A percentile compares a stretch with the other conserved stretches of the same genome.
Conservation (phyloP, 345 rosid species). For the Capsella bursapastoris region DNA sequence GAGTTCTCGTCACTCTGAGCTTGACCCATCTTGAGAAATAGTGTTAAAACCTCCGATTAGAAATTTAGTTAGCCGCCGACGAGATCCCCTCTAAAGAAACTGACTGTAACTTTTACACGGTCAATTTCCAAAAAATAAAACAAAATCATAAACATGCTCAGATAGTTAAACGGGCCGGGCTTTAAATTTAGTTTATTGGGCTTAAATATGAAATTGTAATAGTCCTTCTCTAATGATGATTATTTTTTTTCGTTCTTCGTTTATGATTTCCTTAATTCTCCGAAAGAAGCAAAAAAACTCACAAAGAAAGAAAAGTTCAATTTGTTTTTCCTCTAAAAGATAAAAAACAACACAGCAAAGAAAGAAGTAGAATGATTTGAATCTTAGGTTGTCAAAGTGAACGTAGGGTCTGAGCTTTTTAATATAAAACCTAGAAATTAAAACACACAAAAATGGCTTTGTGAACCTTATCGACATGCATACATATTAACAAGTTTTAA, state of each 20-base stretch:
- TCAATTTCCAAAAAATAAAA: background rate
- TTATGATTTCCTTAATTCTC: background rate
- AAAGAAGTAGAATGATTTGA: conserved; percentile 28
- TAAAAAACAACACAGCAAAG: background rate
- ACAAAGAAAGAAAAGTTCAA: background rate
- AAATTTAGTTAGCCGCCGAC: conserved; percentile 25
- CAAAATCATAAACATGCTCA: conserved; percentile 21
- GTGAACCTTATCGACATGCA: background rate
- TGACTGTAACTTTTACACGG: background rate
- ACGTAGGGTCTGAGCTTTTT: conserved; percentile 26
- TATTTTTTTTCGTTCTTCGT: too few relatives aligned
- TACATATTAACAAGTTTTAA: conserved; percentile 11
- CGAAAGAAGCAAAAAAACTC: background rate
- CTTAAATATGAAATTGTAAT: too few relatives aligned
- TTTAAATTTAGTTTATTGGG: too few relatives aligned
- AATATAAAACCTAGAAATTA: conserved; percentile 31
- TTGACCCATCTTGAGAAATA: conserved; percentile 55
- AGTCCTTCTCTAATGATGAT: too few relatives aligned
- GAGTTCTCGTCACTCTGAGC: conserved; percentile 48
- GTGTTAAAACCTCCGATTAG: background rate
- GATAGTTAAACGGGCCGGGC: background rate
- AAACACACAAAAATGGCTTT: background rate
- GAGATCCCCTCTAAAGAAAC: background rate
- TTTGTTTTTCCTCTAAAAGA: background rate
- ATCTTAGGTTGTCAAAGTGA: conserved; percentile 39